Percentiles rank a stretch among this genome's conserved stretches.
phyloP scores from a whole-genome alignment of 2,329 filamentous ascomycete species.

The Curvularia hawaiiensis region DNA sequence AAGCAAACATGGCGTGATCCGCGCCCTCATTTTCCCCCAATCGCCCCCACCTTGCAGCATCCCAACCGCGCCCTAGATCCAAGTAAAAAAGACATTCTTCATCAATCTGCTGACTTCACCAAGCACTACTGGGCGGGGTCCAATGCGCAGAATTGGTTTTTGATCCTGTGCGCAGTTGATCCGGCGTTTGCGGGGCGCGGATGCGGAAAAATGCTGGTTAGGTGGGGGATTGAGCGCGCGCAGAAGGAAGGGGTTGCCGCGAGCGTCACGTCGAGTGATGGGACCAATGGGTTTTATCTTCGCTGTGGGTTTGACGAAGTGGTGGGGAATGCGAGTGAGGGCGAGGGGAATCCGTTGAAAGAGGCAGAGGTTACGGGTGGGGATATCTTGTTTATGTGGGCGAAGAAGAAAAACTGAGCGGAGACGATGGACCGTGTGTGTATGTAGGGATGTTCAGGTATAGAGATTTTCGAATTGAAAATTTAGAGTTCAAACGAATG shows the following conservation, averaged over 20 bases:
- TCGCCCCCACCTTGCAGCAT: background rate
- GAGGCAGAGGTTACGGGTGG: constrained; percentile 35
- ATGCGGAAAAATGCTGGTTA: constrained; percentile 47
- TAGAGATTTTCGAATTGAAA: background rate
- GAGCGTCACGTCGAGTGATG: constrained; percentile 47
- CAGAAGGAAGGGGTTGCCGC: constrained; percentile 45
- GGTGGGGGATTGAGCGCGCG: constrained; percentile 51
- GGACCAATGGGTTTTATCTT: constrained; percentile 51
- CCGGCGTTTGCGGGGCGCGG: constrained; percentile 49
- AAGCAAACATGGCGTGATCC: constrained; percentile 2
- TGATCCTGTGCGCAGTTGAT: constrained; percentile 40
- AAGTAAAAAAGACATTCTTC: constrained; percentile 14
- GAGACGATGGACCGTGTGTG: background rate
- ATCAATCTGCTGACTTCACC: constrained; percentile 11
- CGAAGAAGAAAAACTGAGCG: background rate
- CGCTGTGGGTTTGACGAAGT: constrained; percentile 42
- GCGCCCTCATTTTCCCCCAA: background rate
- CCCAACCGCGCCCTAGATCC: constrained; percentile 30
- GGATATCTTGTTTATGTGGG: constrained; percentile 40
- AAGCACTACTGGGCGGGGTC: constrained; percentile 20
- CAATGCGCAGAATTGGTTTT: background rate
- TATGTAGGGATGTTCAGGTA: no score
- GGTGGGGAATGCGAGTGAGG: constrained; percentile 40
- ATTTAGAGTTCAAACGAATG: background rate
- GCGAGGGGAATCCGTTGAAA: constrained; percentile 40